Conservation (phyloP, 2,329 filamentous ascomycete species). For the Coniochaeta ligniaria region DNA sequence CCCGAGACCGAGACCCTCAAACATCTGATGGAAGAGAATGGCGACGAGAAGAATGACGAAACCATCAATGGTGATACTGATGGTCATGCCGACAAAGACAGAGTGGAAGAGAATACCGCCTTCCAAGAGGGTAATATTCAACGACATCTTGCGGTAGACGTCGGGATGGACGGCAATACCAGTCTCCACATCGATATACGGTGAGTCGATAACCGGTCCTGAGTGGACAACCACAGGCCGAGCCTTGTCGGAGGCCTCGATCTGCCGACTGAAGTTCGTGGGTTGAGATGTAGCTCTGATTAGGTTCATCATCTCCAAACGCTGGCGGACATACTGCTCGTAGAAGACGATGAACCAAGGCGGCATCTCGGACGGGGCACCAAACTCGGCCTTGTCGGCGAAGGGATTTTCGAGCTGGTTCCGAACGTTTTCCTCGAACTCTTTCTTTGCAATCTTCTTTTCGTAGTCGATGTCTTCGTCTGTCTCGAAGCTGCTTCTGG, state of each 20-base stretch:
- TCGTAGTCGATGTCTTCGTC: conserved; percentile 26
- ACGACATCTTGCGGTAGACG: conserved; percentile 53
- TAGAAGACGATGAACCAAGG: conserved; percentile 58
- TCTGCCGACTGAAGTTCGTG: conserved; percentile 19
- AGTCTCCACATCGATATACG: conserved; percentile 33
- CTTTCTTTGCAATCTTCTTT: conserved; percentile 31
- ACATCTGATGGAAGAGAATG: conserved; percentile 66
- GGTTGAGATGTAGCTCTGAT: conserved; percentile 29
- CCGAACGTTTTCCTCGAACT: conserved; percentile 28
- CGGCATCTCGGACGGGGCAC: conserved; percentile 41
- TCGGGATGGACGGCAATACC: conserved; percentile 34
- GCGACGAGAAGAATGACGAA: conserved; percentile 62
- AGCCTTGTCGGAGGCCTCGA: conserved; percentile 19
- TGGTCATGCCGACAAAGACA: conserved; percentile 67
- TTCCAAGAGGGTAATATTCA: conserved; percentile 70
- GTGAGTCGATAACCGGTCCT: conserved; percentile 20
- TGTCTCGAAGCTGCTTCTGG: conserved; percentile 23
- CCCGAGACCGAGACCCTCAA: conserved; percentile 62
- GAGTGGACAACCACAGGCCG: neutral
- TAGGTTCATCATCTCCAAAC: conserved; percentile 50
- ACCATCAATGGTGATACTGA: conserved; percentile 61
- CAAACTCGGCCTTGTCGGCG: conserved; percentile 18
- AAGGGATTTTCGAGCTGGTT: conserved; percentile 12
- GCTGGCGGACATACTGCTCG: conserved; percentile 54
- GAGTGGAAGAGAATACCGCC: conserved; percentile 75